Percentiles rank a stretch among this genome's conserved stretches.
These are phyloP conservation scores for Suillus tomentosus DNA, from an alignment of 768 basidiomycete species.

Conservation along the genomic window DNA sequence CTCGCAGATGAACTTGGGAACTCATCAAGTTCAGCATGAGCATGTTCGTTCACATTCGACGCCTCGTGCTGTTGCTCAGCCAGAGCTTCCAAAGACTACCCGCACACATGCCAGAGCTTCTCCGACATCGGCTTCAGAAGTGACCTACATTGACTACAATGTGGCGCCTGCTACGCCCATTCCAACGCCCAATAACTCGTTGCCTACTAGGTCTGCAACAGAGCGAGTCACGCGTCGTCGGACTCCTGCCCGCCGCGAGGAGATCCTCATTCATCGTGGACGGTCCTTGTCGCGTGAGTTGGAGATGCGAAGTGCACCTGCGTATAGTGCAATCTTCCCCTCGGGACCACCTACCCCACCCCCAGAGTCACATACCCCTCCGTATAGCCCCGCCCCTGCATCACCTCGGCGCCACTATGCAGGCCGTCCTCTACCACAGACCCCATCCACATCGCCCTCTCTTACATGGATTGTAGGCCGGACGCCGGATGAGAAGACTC, in stretches of 20 bases:
- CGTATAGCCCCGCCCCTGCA: slow-evolving; percentile 17
- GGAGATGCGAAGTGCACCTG: slow-evolving; percentile 35
- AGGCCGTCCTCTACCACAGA: slow-evolving; percentile 35
- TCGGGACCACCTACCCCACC: slow-evolving; percentile 34
- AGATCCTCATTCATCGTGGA: slow-evolving; percentile 30
- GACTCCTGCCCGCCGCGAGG: slow-evolving; percentile 31
- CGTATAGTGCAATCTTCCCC: slow-evolving; percentile 35
- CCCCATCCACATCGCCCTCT: slow-evolving; percentile 34
- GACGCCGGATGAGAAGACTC: not conserved
- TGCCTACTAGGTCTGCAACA: slow-evolving; percentile 34
- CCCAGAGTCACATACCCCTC: slow-evolving; percentile 18
- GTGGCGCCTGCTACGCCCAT: slow-evolving; percentile 27
- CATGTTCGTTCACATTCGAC: slow-evolving; percentile 9
- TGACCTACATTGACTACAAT: slow-evolving; percentile 31
- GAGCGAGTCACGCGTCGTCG: slow-evolving; percentile 32
- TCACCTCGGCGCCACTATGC: slow-evolving; percentile 36
- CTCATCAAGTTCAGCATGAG: slow-evolving; percentile 1
- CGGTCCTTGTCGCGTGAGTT: slow-evolving; percentile 35
- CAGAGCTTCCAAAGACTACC: not conserved
- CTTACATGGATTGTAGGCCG: slow-evolving; percentile 37
- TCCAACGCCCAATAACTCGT: slow-evolving; percentile 15
- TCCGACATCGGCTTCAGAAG: slow-evolving; percentile 19
- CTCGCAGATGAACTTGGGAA: slow-evolving; percentile 5
- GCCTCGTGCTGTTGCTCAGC: not conserved
- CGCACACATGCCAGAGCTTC: slow-evolving; percentile 18